A percentile compares a stretch with the other conserved stretches of the same genome.
phyloP scores from a whole-genome alignment of 768 basidiomycete species.

The Exsudoporus frostii region DNA sequence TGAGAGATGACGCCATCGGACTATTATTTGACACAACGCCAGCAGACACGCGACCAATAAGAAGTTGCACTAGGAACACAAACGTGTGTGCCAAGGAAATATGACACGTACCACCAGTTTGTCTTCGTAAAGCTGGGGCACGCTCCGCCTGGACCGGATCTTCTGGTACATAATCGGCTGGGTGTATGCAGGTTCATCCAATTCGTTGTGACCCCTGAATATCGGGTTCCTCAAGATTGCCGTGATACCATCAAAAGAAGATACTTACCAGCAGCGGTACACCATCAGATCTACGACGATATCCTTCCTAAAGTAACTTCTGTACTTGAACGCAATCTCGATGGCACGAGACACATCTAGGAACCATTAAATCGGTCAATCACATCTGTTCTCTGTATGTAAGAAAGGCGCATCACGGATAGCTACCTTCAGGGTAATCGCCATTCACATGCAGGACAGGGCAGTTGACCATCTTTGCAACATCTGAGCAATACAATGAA shows the following conservation, averaged over 20 bases:
- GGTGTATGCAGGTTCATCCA: constrained; percentile 84
- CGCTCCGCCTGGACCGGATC: constrained; percentile 72
- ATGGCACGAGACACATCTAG: constrained; percentile 81
- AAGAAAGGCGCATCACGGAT: not conserved
- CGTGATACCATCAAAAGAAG: not conserved
- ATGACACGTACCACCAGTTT: constrained; percentile 58
- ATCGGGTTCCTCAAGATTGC: not conserved
- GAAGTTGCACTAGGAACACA: not conserved
- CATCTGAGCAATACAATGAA: constrained; percentile 82
- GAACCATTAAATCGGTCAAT: not conserved
- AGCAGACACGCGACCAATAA: not conserved
- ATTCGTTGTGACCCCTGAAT: constrained; percentile 80
- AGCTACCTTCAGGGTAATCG: constrained; percentile 76
- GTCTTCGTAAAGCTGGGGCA: constrained; percentile 79
- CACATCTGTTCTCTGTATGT: not conserved
- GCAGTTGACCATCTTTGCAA: constrained; percentile 87
- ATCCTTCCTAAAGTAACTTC: constrained; percentile 87
- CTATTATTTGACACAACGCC: constrained; percentile 8
- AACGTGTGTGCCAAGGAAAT: not conserved
- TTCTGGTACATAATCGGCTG: constrained; percentile 90
- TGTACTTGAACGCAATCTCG: constrained; percentile 84
- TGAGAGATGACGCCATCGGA: constrained; percentile 41
- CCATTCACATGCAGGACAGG: constrained; percentile 92
- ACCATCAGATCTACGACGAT: constrained; percentile 87
- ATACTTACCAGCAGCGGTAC: constrained; percentile 72